Base-by-base conservation (phyloP, 257 asterid genomes). In the Lithospermum erythrorhizon region DNA sequence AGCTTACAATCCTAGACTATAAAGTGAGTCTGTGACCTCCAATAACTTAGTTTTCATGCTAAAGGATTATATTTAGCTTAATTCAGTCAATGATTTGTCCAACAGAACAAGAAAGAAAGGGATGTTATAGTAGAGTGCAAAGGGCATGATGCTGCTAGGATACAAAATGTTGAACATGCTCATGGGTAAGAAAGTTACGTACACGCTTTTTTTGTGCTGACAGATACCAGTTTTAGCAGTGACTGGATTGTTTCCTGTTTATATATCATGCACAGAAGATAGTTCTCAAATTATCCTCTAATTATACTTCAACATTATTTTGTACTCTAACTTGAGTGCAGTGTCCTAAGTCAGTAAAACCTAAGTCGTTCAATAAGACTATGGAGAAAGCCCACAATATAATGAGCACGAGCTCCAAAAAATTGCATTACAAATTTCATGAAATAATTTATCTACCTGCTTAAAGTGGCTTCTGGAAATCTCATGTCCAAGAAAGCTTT, bases 91-190 rank as follows among this genome's bases (percentile, higher is more conserved):
- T 24, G 24, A 29, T 58, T 11, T 21, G 21, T 71, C 11, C 49
- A 15, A 22, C 78, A 90, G 96, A 82, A 74, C 55, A 81, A 74
- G 75, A 81, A 66, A 71, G 94, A 88, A 67, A 77, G 71, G 74
- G 84, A 78, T 35, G 66, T 89, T 1, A 82, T 93, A 65, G 95
- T 93, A 68, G 97, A 93, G 61, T 93, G 97, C 84, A 82, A 81
- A 84, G 99, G 99, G 58, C 97, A 89, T 65, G 99, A 89, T 80
- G 96, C 97, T 21, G 96, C 99, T 68, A 80, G 89, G 78, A 81
- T 93, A 57, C 61, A 76, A 24, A 83, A 76, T 69, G 70, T 86
- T 22, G 89, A 93, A 25, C 95, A 86, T 73, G 99, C 96, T 75
- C 99, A 93, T 53, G 99, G 97, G 95, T 88, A 73, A 71, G 95